phyloP scores from a whole-genome alignment of 1,284 basidiomycete genomes.

The Tausonia pullulans region DNA sequence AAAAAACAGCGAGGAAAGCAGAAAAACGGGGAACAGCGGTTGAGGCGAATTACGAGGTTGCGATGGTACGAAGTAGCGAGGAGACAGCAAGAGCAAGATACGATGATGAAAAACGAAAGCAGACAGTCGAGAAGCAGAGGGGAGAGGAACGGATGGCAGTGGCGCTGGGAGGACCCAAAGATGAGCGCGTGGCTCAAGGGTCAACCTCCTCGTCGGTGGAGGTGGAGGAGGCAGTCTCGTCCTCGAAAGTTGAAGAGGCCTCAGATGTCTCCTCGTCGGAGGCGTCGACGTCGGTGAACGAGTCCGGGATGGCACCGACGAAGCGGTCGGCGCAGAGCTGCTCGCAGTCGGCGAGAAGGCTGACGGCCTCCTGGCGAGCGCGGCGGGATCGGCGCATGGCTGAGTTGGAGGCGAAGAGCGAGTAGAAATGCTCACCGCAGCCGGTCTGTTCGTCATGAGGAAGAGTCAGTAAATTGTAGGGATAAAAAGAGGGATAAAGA shows the following conservation, averaged over 20 bases:
- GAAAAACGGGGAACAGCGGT: no score
- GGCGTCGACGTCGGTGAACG: no score
- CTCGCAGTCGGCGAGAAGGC: not conserved
- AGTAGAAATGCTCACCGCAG: conserved; percentile 1
- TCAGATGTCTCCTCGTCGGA: no score
- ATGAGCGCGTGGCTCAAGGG: not conserved
- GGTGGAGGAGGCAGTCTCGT: not conserved
- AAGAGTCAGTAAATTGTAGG: not conserved
- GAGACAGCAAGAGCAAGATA: no score
- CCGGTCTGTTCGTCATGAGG: not conserved
- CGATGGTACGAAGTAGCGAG: no score
- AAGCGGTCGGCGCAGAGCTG: not conserved
- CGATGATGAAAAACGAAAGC: not conserved
- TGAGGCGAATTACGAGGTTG: no score
- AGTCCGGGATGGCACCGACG: no score
- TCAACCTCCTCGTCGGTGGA: not conserved
- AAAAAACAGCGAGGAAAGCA: no score
- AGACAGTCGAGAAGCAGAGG: not conserved
- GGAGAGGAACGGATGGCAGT: not conserved
- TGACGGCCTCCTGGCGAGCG: not conserved
- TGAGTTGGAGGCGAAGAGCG: not conserved
- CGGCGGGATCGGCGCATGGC: not conserved
- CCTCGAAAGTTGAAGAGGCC: no score
- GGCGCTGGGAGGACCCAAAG: not conserved
- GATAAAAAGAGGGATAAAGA: not conserved